Percentiles rank a stretch among this genome's conserved stretches.
Conservation (phyloP, 1,284 basidiomycete genomes). For the Mycena sp. region DNA sequence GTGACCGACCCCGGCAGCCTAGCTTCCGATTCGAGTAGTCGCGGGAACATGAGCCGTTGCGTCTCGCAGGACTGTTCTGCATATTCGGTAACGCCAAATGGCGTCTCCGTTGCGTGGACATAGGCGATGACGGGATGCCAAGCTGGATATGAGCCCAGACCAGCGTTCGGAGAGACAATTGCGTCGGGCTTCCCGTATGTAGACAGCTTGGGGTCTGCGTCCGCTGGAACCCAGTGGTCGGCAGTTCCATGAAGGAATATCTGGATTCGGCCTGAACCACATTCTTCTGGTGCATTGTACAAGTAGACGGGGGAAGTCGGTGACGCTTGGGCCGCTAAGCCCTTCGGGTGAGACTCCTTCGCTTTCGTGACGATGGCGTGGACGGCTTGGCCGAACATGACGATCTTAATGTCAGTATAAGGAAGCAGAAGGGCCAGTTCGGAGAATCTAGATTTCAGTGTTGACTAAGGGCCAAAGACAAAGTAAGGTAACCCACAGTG, state of each 20-base stretch:
- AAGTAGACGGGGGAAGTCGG: conserved; percentile 42
- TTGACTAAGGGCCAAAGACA: not conserved
- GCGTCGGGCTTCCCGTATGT: conserved; percentile 42
- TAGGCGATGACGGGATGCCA: conserved; percentile 48
- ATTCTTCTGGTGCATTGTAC: conserved; percentile 47
- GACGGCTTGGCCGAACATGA: conserved; percentile 48
- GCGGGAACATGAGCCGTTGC: conserved; percentile 41
- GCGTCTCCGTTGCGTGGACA: conserved; percentile 39
- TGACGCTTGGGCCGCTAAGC: conserved; percentile 37
- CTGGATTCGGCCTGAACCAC: conserved; percentile 42
- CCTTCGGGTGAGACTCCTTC: not conserved
- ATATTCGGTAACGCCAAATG: conserved; percentile 54
- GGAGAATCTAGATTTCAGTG: conserved; percentile 43
- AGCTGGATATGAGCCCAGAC: conserved; percentile 45
- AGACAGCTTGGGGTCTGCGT: conserved; percentile 36
- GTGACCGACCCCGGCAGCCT: not conserved
- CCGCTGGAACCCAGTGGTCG: conserved; percentile 38
- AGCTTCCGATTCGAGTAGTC: conserved; percentile 29
- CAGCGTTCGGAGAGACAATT: conserved; percentile 50
- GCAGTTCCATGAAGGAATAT: conserved; percentile 45
- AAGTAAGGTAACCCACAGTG: conserved; percentile 44
- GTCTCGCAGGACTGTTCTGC: conserved; percentile 50
- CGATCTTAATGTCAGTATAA: conserved; percentile 50
- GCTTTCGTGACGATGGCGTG: conserved; percentile 38
- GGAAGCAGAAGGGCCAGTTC: conserved; percentile 53